A percentile compares a stretch with the other conserved stretches of the same genome.
Conservation (phyloP, 2,329 filamentous ascomycete species). For the Neopestalotiopsis clavispora region DNA sequence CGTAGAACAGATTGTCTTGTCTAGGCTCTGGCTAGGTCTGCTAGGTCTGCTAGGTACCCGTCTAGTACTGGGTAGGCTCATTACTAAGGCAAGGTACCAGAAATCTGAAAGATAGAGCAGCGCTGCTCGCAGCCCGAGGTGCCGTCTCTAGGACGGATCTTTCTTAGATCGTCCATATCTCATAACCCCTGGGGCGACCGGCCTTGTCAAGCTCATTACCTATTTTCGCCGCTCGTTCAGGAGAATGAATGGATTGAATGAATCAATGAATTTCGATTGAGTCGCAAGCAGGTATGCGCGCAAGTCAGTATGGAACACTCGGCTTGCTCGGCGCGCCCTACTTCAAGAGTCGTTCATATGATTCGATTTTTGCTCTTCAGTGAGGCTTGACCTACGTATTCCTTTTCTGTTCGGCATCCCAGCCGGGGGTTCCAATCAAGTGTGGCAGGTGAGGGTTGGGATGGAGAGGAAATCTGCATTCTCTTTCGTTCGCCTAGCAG, state of each 20-base stretch:
- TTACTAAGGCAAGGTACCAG: no score
- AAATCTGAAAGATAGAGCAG: background rate
- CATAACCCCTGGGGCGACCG: background rate
- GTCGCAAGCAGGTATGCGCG: background rate
- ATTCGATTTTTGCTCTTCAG: background rate
- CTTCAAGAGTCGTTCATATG: background rate
- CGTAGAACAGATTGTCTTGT: background rate
- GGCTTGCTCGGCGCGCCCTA: background rate
- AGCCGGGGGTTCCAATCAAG: background rate
- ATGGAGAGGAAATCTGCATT: background rate
- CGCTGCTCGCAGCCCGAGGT: background rate
- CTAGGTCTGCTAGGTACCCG: background rate
- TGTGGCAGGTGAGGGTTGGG: conserved; percentile 4
- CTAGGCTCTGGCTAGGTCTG: background rate
- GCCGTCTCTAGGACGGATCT: background rate
- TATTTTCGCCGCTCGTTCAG: conserved; percentile 2
- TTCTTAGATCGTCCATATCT: background rate
- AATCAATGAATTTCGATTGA: conserved; percentile 3
- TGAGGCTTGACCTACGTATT: background rate
- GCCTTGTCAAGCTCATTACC: conserved; percentile 7
- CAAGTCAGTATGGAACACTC: conserved; percentile 1
- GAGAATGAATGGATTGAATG: background rate
- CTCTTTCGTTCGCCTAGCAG: conserved; percentile 4
- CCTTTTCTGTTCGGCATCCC: background rate
- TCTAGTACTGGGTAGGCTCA: no score